A percentile compares a stretch with the other conserved stretches of the same genome.
phyloP scores from a whole-genome alignment of 345 rosid genomes.

The Adansonia digitata region DNA sequence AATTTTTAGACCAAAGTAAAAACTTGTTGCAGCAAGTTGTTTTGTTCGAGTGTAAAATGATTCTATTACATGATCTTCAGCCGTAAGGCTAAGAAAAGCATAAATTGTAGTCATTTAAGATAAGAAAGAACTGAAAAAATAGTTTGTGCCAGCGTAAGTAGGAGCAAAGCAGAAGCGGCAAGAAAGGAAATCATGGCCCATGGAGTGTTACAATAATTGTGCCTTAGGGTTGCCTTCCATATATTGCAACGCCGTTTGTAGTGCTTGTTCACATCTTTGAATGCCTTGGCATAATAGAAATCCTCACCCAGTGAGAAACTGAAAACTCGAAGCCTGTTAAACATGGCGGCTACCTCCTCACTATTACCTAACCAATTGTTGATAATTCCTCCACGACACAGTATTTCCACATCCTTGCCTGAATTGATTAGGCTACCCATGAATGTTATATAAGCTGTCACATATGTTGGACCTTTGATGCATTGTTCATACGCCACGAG shows the following conservation, averaged over 20 bases:
- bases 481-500: background rate
- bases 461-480: background rate
- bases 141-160: background rate
- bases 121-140: background rate
- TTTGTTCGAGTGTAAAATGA: no score
- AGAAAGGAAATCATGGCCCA: background rate
- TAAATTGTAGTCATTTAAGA: no score
- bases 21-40: no score
- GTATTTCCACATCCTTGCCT: background rate
- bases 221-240: background rate
- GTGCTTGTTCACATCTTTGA: background rate
- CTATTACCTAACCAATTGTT: background rate
- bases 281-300: background rate
- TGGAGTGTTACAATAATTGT: background rate
- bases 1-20: no score
- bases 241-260: background rate
- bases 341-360: conserved; percentile 4
- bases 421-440: conserved; percentile 1
- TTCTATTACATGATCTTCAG: no score
- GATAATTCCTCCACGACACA: background rate
- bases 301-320: background rate
- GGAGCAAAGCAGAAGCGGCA: conserved; percentile 8
- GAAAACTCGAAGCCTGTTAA: background rate
- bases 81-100: no score
- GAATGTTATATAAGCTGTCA: background rate